These are phyloP conservation scores for Candida sanyaensis DNA, from an alignment of 1,139 yeast genomes.

Conservation along the genomic window DNA sequence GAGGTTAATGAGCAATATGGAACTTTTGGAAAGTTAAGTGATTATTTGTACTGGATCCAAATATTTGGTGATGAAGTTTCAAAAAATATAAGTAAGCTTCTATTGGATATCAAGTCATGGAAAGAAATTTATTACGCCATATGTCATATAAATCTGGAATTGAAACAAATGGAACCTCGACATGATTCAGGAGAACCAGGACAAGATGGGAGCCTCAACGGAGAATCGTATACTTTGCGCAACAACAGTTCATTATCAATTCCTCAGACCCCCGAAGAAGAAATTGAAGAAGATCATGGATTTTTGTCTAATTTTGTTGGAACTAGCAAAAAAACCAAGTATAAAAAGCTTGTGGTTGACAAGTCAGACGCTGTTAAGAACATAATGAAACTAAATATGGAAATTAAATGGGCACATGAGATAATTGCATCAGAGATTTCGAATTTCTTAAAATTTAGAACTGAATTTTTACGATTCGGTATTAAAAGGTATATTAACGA, in stretches of 20 bases:
- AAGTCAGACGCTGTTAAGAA: conserved; percentile 37
- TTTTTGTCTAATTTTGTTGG: conserved; percentile 34
- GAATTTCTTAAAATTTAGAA: conserved; percentile 53
- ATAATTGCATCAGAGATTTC: conserved; percentile 63
- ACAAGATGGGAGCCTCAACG: not conserved
- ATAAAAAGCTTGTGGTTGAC: conserved; percentile 29
- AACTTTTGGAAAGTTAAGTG: conserved; percentile 20
- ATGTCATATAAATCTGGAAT: conserved; percentile 30
- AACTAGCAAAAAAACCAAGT: conserved; percentile 37
- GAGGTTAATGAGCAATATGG: conserved; percentile 15
- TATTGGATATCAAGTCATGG: conserved; percentile 52
- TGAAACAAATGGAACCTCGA: conserved; percentile 19
- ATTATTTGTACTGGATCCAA: conserved; percentile 33
- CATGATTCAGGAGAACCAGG: not conserved
- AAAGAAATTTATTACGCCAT: conserved; percentile 40
- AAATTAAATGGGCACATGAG: conserved; percentile 55
- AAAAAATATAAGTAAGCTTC: conserved; percentile 36
- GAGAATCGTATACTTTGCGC: not conserved
- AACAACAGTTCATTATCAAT: conserved; percentile 12
- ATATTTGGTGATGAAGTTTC: conserved; percentile 32
- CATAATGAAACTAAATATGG: conserved; percentile 35
- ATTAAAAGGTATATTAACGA: conserved; percentile 32
- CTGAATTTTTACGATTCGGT: conserved; percentile 38
- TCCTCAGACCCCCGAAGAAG: conserved; percentile 11
- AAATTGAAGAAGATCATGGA: conserved; percentile 21